Evolutionary conservation across 176 grass and related monocot species (phyloP).

Genomic region (Carex scoparia): DNA sequence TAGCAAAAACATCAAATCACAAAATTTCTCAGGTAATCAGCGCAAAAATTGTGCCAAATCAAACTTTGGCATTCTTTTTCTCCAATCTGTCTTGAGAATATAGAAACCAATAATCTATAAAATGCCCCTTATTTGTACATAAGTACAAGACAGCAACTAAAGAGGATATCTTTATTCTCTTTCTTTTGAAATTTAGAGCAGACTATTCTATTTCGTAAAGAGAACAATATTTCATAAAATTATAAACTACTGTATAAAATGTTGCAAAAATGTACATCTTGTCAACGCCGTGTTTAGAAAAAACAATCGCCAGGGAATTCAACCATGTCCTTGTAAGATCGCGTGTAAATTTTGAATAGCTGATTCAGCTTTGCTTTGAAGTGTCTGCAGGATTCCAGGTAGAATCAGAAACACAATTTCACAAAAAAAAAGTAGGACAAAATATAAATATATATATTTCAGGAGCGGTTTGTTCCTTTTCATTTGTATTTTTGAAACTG

Average conservation of each 20-base stretch:
- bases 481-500: neutral
- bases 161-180: neutral
- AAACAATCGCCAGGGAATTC: neutral
- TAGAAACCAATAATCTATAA: neutral
- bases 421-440: neutral
- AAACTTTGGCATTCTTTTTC: neutral
- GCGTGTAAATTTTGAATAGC: neutral
- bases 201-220: neutral
- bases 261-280: neutral
- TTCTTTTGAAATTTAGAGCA: neutral
- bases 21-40: neutral
- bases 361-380: neutral
- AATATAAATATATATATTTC: neutral
- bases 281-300: neutral
- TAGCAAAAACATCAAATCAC: neutral
- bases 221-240: neutral
- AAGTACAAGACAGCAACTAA: neutral
- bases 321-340: neutral
- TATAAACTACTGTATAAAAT: neutral
- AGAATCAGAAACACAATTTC: neutral
- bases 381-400: neutral
- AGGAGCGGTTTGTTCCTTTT: neutral
- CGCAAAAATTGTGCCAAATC: neutral
- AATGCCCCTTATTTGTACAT: neutral
- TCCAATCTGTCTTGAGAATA: neutral